These are phyloP conservation scores for Endothia cerciana DNA, from an alignment of 2,329 filamentous ascomycete species.

Conservation along the genomic window DNA sequence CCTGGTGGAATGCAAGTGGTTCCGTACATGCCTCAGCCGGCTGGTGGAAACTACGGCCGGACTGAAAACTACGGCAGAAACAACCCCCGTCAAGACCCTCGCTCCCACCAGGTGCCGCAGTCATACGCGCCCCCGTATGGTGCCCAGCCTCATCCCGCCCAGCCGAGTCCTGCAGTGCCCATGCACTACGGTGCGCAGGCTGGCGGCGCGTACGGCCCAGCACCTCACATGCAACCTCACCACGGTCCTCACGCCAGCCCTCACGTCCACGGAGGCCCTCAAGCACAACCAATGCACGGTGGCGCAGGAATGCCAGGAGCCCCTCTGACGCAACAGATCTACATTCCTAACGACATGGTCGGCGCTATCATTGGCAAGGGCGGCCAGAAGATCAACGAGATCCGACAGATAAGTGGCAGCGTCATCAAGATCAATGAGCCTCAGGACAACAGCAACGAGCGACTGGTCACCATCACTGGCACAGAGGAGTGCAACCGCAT, in stretches of 20 bases:
- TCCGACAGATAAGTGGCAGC: slow-evolving; percentile 92
- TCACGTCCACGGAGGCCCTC: slow-evolving; percentile 66
- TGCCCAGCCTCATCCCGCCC: slow-evolving; percentile 61
- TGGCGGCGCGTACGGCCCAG: slow-evolving; percentile 73
- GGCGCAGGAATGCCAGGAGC: slow-evolving; percentile 67
- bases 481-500: slow-evolving; percentile 99
- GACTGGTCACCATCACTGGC: slow-evolving; percentile 94
- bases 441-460: slow-evolving; percentile 98
- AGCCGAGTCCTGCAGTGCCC: slow-evolving; percentile 64
- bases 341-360: slow-evolving; percentile 99
- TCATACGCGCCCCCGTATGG: slow-evolving; percentile 63
- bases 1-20: slow-evolving; percentile 99
- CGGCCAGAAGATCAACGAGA: slow-evolving; percentile 99
- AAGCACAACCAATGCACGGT: slow-evolving; percentile 74
- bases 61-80: slow-evolving; percentile 84
- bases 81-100: slow-evolving; percentile 71
- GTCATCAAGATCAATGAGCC: slow-evolving; percentile 99
- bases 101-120: slow-evolving; percentile 71
- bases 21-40: slow-evolving; percentile 93
- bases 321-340: slow-evolving; percentile 96
- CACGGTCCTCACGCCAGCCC: slow-evolving; percentile 66
- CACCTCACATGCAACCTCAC: slow-evolving; percentile 72
- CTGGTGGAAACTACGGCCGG: slow-evolving; percentile 89
- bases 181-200: slow-evolving; percentile 84
- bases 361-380: slow-evolving; percentile 99